Evolutionary conservation across 345 rosid genomes (phyloP).

Genomic region (Angophora floribunda): DNA sequence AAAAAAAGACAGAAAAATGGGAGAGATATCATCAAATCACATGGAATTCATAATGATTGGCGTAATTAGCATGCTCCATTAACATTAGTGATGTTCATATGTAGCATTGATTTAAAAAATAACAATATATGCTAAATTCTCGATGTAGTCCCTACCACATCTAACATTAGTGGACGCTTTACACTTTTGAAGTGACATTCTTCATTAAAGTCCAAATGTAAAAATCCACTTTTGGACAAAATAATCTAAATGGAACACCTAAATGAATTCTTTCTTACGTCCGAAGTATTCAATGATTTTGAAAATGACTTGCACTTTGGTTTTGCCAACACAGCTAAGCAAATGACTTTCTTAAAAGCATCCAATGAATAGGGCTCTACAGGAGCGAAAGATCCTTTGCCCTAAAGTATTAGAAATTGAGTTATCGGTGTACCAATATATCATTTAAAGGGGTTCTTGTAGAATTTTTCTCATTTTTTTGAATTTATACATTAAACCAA

Average conservation of each 20-base stretch:
- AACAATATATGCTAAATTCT: no score
- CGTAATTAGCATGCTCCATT: background rate
- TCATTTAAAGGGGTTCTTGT: background rate
- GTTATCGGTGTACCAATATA: accelerated
- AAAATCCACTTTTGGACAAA: background rate
- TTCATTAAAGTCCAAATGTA: no score
- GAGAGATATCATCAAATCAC: background rate
- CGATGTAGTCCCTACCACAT: no score
- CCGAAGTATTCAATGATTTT: background rate
- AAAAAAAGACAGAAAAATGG: background rate
- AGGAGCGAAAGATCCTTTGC: background rate
- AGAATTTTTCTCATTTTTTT: background rate
- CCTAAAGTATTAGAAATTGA: accelerated
- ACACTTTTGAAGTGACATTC: no score
- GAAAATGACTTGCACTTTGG: background rate
- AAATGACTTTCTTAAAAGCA: background rate
- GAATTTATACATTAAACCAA: accelerated
- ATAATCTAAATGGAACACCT: background rate
- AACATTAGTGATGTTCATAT: no score
- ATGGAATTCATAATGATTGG: no score
- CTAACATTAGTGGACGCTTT: no score
- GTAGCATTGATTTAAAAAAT: no score
- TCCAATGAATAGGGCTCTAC: background rate
- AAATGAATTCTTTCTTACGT: background rate
- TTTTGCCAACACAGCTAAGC: background rate